These are phyloP conservation scores for Penicillium sp. DNA, from an alignment of 2,329 filamentous ascomycete species.

Conservation along the genomic window DNA sequence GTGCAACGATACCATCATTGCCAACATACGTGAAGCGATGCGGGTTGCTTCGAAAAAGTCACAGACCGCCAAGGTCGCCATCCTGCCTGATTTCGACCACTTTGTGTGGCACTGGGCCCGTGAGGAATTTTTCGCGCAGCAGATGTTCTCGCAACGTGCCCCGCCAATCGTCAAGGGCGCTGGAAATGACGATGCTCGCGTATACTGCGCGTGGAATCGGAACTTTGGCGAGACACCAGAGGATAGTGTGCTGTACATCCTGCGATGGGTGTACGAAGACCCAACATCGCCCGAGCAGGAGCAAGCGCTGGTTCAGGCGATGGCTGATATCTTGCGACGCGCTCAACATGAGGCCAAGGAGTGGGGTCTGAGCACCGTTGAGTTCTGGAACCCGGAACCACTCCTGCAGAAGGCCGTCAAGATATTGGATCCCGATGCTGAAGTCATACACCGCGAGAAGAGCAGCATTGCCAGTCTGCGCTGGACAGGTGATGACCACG, in stretches of 20 bases:
- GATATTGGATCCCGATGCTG: conserved; percentile 41
- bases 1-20: conserved; percentile 65
- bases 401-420: conserved; percentile 51
- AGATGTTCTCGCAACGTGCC: conserved; percentile 58
- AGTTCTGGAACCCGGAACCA: conserved; percentile 80
- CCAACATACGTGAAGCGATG: conserved; percentile 66
- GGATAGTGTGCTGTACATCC: conserved; percentile 48
- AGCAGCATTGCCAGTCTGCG: conserved; percentile 52
- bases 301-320: conserved; percentile 55
- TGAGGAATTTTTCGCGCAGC: conserved; percentile 74
- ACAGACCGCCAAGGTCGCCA: conserved; percentile 61
- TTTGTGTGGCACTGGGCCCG: conserved; percentile 78
- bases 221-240: conserved; percentile 42
- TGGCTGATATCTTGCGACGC: conserved; percentile 66
- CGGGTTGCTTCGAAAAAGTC: conserved; percentile 49
- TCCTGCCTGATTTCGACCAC: conserved; percentile 68
- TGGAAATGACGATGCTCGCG: conserved; percentile 54
- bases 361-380: conserved; percentile 71
- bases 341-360: conserved; percentile 71
- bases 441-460: conserved; percentile 51
- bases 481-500: conserved; percentile 49
- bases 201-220: conserved; percentile 49
- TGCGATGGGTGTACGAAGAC: conserved; percentile 48
- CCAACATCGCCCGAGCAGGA: conserved; percentile 47
- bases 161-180: conserved; percentile 70